Evolutionary conservation across 257 asterid species (phyloP).

Genomic region (Linderniella brevidens): DNA sequence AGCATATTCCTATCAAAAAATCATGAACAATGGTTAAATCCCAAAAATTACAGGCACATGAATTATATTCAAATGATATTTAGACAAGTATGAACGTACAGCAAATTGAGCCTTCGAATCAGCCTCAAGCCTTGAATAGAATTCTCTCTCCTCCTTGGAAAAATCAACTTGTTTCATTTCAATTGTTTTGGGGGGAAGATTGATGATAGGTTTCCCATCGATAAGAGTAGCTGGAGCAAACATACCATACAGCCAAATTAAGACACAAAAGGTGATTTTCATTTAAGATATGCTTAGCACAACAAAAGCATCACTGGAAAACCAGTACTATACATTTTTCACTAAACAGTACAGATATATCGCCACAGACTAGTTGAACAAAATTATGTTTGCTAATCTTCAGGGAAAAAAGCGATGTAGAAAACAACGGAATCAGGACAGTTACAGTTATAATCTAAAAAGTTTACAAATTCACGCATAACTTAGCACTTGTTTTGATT

Average conservation of each 20-base stretch:
- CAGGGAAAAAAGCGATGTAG: no score
- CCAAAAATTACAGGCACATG: neutral
- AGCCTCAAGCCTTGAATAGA: constrained; percentile 78
- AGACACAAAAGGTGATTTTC: no score
- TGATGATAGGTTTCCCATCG: constrained; percentile 88
- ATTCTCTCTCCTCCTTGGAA: constrained; percentile 67
- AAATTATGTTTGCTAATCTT: no score
- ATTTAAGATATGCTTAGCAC: no score
- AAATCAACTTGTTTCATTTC: constrained; percentile 68
- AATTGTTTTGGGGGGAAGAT: constrained; percentile 71
- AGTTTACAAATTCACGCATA: no score
- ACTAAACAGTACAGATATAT: no score
- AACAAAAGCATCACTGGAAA: no score
- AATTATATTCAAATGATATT: constrained; percentile 1
- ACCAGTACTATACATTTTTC: no score
- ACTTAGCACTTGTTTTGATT: no score
- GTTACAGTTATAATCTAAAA: no score
- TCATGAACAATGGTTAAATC: constrained; percentile 11
- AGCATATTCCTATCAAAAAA: constrained; percentile 62
- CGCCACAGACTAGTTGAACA: no score
- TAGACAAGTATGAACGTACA: constrained; percentile 30
- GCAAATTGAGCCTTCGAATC: constrained; percentile 94
- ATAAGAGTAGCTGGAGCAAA: constrained; percentile 43
- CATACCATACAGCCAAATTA: constrained; percentile 2
- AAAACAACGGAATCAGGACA: no score